These are phyloP conservation scores for Diplocarpon rosae DNA, from an alignment of 2,329 filamentous ascomycete genomes.

Conservation along the genomic window DNA sequence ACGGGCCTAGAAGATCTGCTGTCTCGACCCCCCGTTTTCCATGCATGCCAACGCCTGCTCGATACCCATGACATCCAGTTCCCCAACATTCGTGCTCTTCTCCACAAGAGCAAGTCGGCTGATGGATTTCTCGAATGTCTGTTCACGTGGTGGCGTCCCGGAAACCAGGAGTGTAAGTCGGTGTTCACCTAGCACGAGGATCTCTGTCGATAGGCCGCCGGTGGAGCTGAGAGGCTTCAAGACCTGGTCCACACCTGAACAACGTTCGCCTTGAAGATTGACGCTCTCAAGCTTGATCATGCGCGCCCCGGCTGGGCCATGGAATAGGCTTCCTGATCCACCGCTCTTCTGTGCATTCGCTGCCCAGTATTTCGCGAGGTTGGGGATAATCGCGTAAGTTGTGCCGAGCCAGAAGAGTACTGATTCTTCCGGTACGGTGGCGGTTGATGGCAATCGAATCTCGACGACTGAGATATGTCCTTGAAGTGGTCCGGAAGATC, in stretches of 20 bases:
- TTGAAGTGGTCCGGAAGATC: constrained; percentile 9
- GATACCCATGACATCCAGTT: constrained; percentile 53
- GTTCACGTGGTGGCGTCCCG: constrained; percentile 8
- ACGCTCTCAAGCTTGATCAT: constrained; percentile 23
- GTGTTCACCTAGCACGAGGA: constrained; percentile 26
- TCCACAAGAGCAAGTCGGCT: constrained; percentile 17
- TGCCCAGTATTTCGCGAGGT: constrained; percentile 26
- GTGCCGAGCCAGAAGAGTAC: constrained; percentile 27
- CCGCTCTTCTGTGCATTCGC: constrained; percentile 17
- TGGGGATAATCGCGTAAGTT: constrained; percentile 24
- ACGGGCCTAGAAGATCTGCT: constrained; percentile 14
- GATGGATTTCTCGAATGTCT: constrained; percentile 4
- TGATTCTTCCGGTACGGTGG: constrained; percentile 23
- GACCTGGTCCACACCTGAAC: constrained; percentile 24
- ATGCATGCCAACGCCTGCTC: constrained; percentile 47
- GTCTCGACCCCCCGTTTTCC: constrained; percentile 29
- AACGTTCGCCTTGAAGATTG: constrained; percentile 26
- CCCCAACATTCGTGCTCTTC: constrained; percentile 15
- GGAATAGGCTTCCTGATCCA: constrained; percentile 21
- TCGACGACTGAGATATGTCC: constrained; percentile 26
- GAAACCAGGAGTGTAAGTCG: constrained; percentile 21
- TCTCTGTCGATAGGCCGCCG: constrained; percentile 17
- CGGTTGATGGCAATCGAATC: constrained; percentile 18
- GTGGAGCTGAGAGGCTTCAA: constrained; percentile 8
- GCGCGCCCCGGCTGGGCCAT: constrained; percentile 13